phyloP scores from a whole-genome alignment of 345 rosid species.

The Citrus sp. region DNA sequence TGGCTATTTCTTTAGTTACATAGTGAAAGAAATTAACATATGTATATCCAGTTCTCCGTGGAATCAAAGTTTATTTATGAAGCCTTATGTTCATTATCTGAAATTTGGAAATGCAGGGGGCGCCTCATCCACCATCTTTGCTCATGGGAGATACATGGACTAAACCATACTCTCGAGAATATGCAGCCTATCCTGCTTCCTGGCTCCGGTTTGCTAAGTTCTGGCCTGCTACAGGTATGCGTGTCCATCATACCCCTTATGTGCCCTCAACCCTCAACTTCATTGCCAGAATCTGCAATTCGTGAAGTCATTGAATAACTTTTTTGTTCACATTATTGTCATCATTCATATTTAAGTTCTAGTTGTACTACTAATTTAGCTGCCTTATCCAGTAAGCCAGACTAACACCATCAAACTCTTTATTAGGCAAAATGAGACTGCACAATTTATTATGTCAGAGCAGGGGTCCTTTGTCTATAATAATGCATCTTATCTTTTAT shows the following conservation, averaged over 20 bases:
- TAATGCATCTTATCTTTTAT: background rate
- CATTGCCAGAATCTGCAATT: background rate
- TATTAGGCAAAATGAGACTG: background rate
- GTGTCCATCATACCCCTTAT: background rate
- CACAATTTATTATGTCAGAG: background rate
- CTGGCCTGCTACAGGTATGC: slow-evolving; percentile 89
- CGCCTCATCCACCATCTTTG: slow-evolving; percentile 98
- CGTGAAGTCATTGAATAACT: background rate
- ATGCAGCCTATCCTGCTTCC: slow-evolving; percentile 95
- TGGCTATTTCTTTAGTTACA: background rate
- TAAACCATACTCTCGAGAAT: slow-evolving; percentile 86
- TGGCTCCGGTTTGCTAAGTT: slow-evolving; percentile 91
- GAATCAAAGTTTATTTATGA: slow-evolving; percentile 1
- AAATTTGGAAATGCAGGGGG: slow-evolving; percentile 59
- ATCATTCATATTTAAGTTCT: background rate
- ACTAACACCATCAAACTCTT: background rate
- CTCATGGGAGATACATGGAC: slow-evolving; percentile 97
- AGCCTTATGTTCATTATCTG: slow-evolving; percentile 1
- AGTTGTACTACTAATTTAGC: background rate
- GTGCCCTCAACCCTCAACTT: background rate
- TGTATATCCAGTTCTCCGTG: background rate
- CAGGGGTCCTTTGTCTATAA: background rate
- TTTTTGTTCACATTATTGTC: background rate
- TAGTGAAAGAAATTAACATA: background rate
- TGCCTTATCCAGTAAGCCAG: background rate